Percentiles rank a stretch among this genome's conserved stretches.
phyloP scores from a whole-genome alignment of 352 stramenopile genomes.

The Pythium rishiriense region DNA sequence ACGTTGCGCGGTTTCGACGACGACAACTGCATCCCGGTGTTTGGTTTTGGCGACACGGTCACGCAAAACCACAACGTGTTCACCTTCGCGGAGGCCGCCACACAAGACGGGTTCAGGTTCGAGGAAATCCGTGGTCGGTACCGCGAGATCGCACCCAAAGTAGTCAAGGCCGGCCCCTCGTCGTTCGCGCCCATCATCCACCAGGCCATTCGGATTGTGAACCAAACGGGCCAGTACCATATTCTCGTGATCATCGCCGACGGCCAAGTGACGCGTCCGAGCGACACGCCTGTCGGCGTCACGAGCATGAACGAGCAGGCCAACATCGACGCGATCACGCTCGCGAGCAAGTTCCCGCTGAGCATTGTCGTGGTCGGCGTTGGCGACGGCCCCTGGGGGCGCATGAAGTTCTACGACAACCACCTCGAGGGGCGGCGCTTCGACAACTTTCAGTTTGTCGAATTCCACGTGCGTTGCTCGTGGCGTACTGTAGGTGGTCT shows the following conservation, averaged over 20 bases:
- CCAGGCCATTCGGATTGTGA: constrained; percentile 78
- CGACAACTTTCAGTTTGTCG: constrained; percentile 89
- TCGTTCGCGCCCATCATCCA: constrained; percentile 88
- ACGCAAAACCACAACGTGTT: constrained; percentile 82
- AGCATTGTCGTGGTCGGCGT: constrained; percentile 84
- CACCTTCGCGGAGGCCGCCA: constrained; percentile 46
- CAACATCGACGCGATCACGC: constrained; percentile 84
- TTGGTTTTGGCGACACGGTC: constrained; percentile 81
- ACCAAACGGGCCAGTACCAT: constrained; percentile 76
- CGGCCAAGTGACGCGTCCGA: constrained; percentile 82
- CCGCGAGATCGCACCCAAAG: constrained; percentile 63
- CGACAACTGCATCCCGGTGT: constrained; percentile 83
- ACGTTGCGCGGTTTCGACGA: constrained; percentile 83
- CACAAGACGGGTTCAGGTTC: constrained; percentile 53
- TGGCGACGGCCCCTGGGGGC: constrained; percentile 79
- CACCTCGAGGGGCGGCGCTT: constrained; percentile 77
- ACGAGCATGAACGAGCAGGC: constrained; percentile 87
- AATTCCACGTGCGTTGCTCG: constrained; percentile 63
- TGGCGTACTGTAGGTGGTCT: no score
- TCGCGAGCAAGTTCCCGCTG: constrained; percentile 76
- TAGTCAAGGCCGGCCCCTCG: constrained; percentile 81
- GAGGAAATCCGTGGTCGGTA: constrained; percentile 70
- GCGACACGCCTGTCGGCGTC: constrained; percentile 70
- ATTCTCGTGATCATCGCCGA: constrained; percentile 90
- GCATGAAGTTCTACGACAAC: constrained; percentile 81